Conservation (phyloP, 345 rosid species). For the Barbarea vulgaris region DNA sequence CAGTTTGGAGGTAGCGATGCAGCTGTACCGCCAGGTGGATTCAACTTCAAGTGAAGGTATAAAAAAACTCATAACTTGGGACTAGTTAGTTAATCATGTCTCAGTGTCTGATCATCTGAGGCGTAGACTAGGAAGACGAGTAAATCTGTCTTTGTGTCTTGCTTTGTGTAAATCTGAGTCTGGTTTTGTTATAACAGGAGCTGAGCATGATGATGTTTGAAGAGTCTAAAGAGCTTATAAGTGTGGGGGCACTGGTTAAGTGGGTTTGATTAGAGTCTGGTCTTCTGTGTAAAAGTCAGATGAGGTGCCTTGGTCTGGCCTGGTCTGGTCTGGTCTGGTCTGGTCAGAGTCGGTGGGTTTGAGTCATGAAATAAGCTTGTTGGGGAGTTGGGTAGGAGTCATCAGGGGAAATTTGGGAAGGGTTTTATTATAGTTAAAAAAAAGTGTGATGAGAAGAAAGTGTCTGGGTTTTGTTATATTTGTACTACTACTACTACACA, state of each 20-base stretch:
- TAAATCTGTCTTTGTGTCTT: constrained; percentile 1
- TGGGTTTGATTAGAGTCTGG: constrained; percentile 37
- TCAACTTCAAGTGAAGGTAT: constrained; percentile 72
- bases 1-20: constrained; percentile 63
- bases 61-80: not conserved
- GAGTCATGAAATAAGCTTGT: constrained; percentile 37
- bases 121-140: not conserved
- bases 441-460: constrained; percentile 21
- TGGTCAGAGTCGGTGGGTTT: constrained; percentile 29
- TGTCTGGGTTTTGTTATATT: constrained; percentile 29
- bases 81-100: not conserved
- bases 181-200: constrained; percentile 38
- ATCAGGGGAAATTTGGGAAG: constrained; percentile 27
- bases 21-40: constrained; percentile 77
- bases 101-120: not conserved
- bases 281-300: constrained; percentile 37
- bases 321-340: constrained; percentile 20
- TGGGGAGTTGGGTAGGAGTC: constrained; percentile 45
- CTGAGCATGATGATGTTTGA: constrained; percentile 25
- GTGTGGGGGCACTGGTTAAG: constrained; percentile 24
- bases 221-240: constrained; percentile 15
- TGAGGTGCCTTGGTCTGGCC: constrained; percentile 26
- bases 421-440: not conserved
- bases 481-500: constrained; percentile 8
- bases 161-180: constrained; percentile 15